A percentile compares a stretch with the other conserved stretches of the same genome.
Evolutionary conservation across 768 basidiomycete species (phyloP).

Genomic region (Rhizopogon rudus): DNA sequence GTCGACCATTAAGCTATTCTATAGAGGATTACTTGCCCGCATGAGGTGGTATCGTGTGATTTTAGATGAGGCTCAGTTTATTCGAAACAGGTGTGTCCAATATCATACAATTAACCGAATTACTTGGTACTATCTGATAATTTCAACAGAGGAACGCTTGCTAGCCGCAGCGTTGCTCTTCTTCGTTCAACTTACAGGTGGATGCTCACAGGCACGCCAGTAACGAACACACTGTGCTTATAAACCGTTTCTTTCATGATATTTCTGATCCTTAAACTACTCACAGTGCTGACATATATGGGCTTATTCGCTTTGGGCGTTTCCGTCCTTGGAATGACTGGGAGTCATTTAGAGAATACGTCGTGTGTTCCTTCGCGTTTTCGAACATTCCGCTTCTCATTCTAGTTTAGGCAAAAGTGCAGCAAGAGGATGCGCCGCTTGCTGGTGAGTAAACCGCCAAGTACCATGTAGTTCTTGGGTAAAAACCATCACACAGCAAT

Average conservation of each 20-base stretch:
- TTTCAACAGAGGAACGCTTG: conserved; percentile 42
- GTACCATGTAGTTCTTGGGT: neutral
- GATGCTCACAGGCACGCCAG: conserved; percentile 75
- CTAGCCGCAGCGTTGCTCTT: conserved; percentile 54
- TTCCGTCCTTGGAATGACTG: conserved; percentile 74
- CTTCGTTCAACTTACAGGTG: conserved; percentile 66
- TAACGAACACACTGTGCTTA: conserved; percentile 62
- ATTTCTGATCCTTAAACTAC: neutral
- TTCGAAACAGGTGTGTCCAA: conserved; percentile 50
- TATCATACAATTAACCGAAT: neutral
- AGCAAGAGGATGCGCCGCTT: conserved; percentile 51
- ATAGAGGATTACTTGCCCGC: conserved; percentile 55
- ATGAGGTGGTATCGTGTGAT: conserved; percentile 65
- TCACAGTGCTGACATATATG: conserved; percentile 61
- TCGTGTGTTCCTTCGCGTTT: conserved; percentile 32
- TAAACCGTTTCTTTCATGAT: neutral
- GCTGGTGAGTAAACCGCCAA: conserved; percentile 38
- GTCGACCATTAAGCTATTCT: neutral
- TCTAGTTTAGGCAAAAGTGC: conserved; percentile 40
- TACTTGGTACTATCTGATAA: neutral
- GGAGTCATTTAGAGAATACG: conserved; percentile 53
- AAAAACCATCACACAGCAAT: conserved; percentile 27
- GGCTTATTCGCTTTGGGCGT: conserved; percentile 62
- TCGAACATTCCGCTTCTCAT: neutral
- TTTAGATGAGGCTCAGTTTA: conserved; percentile 77